Evolutionary conservation across 2,329 filamentous ascomycete genomes (phyloP), one percentile per base, ranked within the genome.

Genomic region (Fulvia fulva): DNA sequence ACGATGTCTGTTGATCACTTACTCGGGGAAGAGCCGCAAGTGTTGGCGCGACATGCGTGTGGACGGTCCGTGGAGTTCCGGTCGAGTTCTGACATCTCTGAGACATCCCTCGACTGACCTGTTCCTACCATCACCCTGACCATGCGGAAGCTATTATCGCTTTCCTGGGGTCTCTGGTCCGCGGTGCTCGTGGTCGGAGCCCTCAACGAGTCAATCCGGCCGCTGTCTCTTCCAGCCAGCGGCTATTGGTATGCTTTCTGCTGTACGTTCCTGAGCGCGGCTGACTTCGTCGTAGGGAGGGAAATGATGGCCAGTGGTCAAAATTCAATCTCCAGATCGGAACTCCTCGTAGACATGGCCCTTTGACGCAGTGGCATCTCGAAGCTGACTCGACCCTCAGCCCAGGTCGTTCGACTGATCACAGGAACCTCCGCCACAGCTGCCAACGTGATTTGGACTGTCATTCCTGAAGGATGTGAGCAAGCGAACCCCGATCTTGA

Each of bases 401-500:
- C 30, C 21, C 60, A 60, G 49, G 19, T 51, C 1, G 58, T 68
- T 7, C 60, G 63, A 26, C 53, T 70, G 6, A 46, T 69, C 6
- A 66, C 67, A 3, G 59, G 61, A 3, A 69, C 66, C 0, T 65
- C 63, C 2, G 65, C 67, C 1, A 58, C 53, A 14, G 62, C 62
- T 7, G 62, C 59, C 2, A 63, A 60, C 50, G 46, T 49, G 2
- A 55, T 60, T 2, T 69, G 63, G 63, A 60, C 63, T 1, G 59
- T 70, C 8, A 56, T 65, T 6, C 50, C 63, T 12, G 52, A 68
- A 62, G 68, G 64, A 9, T 70, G 68, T 49, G 58, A 46, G 7
- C 47, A 47, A 16, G 58, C 59, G 16, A 62, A 69, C 56, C 64
- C 66, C 11, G 58, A 32, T 5, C 72, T 73, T 11, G 72, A 43